Base-by-base conservation (phyloP, 257 asterid genomes). In the Solanum chiquidenum region DNA sequence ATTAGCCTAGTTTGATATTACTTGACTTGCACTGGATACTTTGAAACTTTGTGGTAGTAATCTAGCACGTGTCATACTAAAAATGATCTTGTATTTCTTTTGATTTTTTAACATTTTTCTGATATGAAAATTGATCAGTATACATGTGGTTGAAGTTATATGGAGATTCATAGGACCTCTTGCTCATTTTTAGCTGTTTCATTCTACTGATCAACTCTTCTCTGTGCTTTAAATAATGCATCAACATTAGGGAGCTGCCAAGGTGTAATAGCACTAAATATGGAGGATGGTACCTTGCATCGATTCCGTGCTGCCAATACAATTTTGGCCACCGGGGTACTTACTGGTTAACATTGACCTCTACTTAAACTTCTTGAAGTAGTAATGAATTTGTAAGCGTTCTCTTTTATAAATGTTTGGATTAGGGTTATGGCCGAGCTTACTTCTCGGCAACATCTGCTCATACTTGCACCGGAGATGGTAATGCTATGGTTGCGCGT, bases 391-490 rank as follows among this genome's bases (percentile, higher is more conserved):
- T 80, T 80, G 35, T 49, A 49, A 82, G 12, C 44, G 4, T 29
- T 49, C 42, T 80, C 69, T 18, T 29, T 18, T 82, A 3, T 46
- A 49, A 18, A 18, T 89, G 87, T 52, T 84, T 29, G 86, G 34
- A 55, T 77, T 91, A 97, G 98, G 99, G 99, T 86, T 97, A 97
- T 89, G 99, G 99, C 37, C 90, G 99, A 88, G 90, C 99, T 83
- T 97, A 97, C 93, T 97, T 97, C 88, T 95, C 98, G 88, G 98
- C 98, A 83, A 97, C 99, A 80, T 97, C 99, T 91, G 99, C 99
- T 89, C 99, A 97, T 92, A 97, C 99, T 88, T 97, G 99, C 95
- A 97, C 99, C 3, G 99, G 99, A 90, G 99, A 97, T 92, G 99
- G 99, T 86, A 96, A 94, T 93, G 99, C 98, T 62, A 97, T 97